These are phyloP conservation scores for Avena eriantha DNA, from an alignment of 176 grass and related monocot species.

Conservation along the genomic window DNA sequence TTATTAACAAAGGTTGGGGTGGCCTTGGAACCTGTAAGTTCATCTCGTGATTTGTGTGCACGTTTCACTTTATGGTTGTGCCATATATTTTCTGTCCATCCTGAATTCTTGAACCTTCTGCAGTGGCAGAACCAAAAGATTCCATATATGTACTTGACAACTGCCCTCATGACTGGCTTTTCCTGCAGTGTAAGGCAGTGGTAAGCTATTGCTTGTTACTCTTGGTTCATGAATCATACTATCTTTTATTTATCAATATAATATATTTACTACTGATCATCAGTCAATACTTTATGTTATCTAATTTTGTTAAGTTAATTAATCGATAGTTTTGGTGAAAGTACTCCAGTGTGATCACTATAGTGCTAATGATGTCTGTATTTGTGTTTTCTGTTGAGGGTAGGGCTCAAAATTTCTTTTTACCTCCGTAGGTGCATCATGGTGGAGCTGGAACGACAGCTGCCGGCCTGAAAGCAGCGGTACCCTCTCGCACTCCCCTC, in stretches of 20 bases:
- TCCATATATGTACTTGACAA: slow-evolving; percentile 89
- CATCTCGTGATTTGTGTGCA: slow-evolving; percentile 14
- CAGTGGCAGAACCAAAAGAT: slow-evolving; percentile 88
- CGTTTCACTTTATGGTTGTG: slow-evolving; percentile 30
- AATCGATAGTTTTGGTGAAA: neutral
- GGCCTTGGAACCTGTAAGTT: slow-evolving; percentile 96
- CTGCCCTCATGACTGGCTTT: slow-evolving; percentile 95
- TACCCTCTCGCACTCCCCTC: slow-evolving; percentile 24
- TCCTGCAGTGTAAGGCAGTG: slow-evolving; percentile 93
- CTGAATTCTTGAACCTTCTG: slow-evolving; percentile 39
- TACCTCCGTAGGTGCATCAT: slow-evolving; percentile 81
- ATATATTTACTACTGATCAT: neutral
- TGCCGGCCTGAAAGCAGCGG: slow-evolving; percentile 91
- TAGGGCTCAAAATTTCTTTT: neutral
- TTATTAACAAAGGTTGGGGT: slow-evolving; percentile 99
- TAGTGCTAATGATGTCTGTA: neutral
- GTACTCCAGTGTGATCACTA: neutral
- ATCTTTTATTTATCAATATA: neutral
- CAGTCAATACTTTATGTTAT: neutral
- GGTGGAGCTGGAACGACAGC: slow-evolving; percentile 98
- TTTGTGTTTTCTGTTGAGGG: neutral
- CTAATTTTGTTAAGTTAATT: neutral
- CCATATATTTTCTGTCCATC: slow-evolving; percentile 31
- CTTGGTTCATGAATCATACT: slow-evolving; percentile 19
- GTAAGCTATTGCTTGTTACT: slow-evolving; percentile 45